Conservation (phyloP, 257 asterid genomes). For the Jasminum sambac region DNA sequence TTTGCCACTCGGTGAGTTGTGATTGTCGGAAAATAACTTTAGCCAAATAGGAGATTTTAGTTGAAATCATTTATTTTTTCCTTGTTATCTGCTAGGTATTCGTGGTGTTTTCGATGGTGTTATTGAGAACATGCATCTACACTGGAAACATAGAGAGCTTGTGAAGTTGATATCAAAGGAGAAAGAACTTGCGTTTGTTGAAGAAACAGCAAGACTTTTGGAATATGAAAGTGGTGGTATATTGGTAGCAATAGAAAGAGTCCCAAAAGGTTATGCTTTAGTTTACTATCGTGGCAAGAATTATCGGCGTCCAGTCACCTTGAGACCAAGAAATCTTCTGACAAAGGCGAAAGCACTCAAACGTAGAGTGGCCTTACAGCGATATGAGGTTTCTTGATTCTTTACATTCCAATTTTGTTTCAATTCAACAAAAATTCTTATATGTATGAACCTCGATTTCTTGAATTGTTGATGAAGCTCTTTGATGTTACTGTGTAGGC, state of each 20-base stretch:
- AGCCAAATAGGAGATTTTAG: background rate
- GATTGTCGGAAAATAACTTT: conserved; percentile 19
- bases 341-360: conserved; percentile 97
- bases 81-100: conserved; percentile 57
- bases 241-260: conserved; percentile 79
- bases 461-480: conserved; percentile 4
- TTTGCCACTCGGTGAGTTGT: conserved; percentile 84
- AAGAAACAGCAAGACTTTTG: conserved; percentile 91
- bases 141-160: conserved; percentile 97
- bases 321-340: conserved; percentile 96
- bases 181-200: conserved; percentile 73
- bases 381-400: conserved; percentile 70
- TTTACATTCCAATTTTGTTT: conserved; percentile 22
- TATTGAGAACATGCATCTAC: conserved; percentile 98
- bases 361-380: conserved; percentile 94
- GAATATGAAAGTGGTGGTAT: conserved; percentile 98
- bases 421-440: conserved; percentile 16
- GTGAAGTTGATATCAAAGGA: conserved; percentile 94
- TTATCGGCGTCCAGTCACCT: conserved; percentile 72
- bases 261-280: conserved; percentile 82
- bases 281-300: conserved; percentile 96
- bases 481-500: conserved; percentile 51
- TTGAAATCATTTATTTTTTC: conserved; percentile 22
- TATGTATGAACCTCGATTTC: background rate
- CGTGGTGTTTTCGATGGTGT: conserved; percentile 99